Evolutionary conservation across 2,329 filamentous ascomycete species (phyloP).

Genomic region (Neofusicoccum kwambonambiense): DNA sequence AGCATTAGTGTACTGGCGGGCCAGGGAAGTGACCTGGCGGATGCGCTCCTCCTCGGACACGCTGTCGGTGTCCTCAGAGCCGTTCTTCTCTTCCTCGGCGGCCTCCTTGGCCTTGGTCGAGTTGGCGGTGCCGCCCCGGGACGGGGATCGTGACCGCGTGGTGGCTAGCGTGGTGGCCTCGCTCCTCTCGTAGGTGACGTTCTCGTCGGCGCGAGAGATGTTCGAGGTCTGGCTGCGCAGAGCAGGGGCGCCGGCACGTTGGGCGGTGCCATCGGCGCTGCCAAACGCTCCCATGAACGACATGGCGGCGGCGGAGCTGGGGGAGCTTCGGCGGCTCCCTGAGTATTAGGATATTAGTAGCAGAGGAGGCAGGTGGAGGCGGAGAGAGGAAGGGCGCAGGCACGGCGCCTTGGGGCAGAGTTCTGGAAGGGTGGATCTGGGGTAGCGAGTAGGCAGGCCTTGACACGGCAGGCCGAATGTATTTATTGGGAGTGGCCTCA

Average conservation of each 20-base stretch:
- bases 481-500: background rate
- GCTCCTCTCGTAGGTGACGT: constrained; percentile 18
- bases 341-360: constrained; percentile 1
- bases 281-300: constrained; percentile 18
- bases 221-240: background rate
- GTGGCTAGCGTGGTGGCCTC: background rate
- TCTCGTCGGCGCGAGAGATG: background rate
- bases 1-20: constrained; percentile 41
- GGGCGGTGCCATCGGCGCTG: constrained; percentile 3
- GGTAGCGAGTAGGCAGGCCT: background rate
- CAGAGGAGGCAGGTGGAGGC: background rate
- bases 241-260: background rate
- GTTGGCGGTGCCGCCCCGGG: constrained; percentile 26
- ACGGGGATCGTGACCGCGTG: constrained; percentile 21
- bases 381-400: background rate
- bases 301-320: constrained; percentile 5
- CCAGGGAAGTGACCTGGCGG: constrained; percentile 41
- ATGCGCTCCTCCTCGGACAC: constrained; percentile 31
- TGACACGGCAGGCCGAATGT: constrained; percentile 5
- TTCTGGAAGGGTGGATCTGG: background rate
- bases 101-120: constrained; percentile 21
- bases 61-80: constrained; percentile 24
- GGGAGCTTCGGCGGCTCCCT: background rate
- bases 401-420: background rate
- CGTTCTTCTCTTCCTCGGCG: constrained; percentile 26